Base-by-base conservation (phyloP, 192 early-diverging fungal genomes). In the Mortierella antarctica region DNA sequence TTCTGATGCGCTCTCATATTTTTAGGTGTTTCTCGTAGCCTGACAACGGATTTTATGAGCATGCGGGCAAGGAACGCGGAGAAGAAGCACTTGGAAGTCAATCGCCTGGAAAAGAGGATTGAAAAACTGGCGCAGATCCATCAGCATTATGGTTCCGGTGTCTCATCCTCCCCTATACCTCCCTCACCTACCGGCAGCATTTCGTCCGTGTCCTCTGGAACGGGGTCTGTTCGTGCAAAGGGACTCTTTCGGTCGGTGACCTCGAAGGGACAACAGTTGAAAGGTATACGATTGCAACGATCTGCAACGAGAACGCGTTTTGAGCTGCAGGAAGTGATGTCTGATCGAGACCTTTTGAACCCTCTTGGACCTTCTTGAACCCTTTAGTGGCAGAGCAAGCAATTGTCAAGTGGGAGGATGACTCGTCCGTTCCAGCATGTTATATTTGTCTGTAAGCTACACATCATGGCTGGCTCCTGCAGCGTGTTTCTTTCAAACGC, bases 51-150 rank as follows among this genome's bases (percentile, higher is more conserved):
- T 7, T 92, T 93, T 72, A 66, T 79, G 39, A 83, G 83, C 48
- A 62, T 78, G 65, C 80, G 92, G 57, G 71, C 67, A 44, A 85
- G 83, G 57, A 87, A 88, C 12, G 84, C 88, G 5, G 89, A 89
- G 42, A 78, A 80, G 14, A 87, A 90, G 9, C 88, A 90, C 57
- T 73, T 95, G 45, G 93, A 93, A 62, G 87, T 87, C 6, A 95
- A 93, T 67, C 83, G 92, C 46, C 77, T 93, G 5, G 92, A 93
- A 70, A 91, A 92, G 71, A 85, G 93, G 5, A 71, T 95, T 40
- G 93, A 95, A 83, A 89, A 90, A 66, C 85, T 94, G 50, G 74
- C 77, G 10, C 68, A 69, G 71, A 68, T 68, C 10, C 71, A 73
- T 47, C 40, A 48, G 31, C 70, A 69, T 15, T 70, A 53, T 51